Evolutionary conservation across 2,329 filamentous ascomycete genomes (phyloP).

Genomic region (Raffaelea albimanens): DNA sequence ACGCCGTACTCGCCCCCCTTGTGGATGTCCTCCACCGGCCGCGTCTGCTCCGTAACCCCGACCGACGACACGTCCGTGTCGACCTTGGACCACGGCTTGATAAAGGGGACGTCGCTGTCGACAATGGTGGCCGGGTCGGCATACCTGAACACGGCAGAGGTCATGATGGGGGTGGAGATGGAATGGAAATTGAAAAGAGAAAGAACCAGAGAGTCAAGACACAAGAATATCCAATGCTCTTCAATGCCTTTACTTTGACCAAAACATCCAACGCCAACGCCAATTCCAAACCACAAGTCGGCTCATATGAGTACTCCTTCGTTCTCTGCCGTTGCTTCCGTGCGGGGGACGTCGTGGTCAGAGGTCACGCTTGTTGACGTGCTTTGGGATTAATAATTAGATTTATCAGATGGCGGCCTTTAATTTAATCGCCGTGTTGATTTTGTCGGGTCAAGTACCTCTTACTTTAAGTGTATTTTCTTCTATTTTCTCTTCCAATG

Average conservation of each 20-base stretch:
- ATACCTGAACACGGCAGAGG: slow-evolving; percentile 40
- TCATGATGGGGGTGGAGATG: slow-evolving; percentile 10
- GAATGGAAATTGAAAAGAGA: neutral
- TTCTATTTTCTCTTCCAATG: too few relatives aligned
- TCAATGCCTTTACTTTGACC: neutral
- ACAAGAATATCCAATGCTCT: neutral
- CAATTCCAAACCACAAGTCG: too few relatives aligned
- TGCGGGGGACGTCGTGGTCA: too few relatives aligned
- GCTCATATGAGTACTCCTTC: too few relatives aligned
- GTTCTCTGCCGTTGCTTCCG: too few relatives aligned
- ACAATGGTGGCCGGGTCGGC: slow-evolving; percentile 42
- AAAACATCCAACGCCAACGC: too few relatives aligned
- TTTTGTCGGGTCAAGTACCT: too few relatives aligned
- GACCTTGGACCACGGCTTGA: slow-evolving; percentile 56
- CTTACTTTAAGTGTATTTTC: too few relatives aligned
- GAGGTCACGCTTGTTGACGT: too few relatives aligned
- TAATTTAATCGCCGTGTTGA: too few relatives aligned
- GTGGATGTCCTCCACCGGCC: slow-evolving; percentile 45
- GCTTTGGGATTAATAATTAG: too few relatives aligned
- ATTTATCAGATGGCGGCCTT: too few relatives aligned
- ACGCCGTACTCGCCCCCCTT: slow-evolving; percentile 40
- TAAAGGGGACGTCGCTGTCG: slow-evolving; percentile 21
- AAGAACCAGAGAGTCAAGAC: neutral
- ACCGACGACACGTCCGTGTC: slow-evolving; percentile 50
- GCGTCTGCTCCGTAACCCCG: slow-evolving; percentile 31